A percentile compares a stretch with the other conserved stretches of the same genome.
Conservation (phyloP, 1,284 basidiomycete genomes). For the Mrakiaceae sp. region DNA sequence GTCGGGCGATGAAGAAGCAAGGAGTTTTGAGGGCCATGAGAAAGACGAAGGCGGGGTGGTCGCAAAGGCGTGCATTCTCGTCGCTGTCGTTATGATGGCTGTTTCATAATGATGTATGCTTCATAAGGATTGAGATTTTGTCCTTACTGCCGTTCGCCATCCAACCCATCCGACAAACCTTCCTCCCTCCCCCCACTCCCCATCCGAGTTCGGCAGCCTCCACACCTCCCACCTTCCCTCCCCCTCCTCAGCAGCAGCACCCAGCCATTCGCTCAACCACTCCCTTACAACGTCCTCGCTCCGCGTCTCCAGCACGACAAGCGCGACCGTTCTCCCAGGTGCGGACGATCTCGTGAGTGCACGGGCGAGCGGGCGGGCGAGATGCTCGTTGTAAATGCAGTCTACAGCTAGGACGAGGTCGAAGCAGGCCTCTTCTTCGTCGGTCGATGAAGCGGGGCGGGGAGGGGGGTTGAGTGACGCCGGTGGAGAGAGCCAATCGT, state of each 20-base stretch:
- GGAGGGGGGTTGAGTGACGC: background rate
- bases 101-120: no score
- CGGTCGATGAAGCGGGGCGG: background rate
- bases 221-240: background rate
- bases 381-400: constrained; percentile 22
- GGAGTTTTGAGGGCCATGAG: no score
- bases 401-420: constrained; percentile 20
- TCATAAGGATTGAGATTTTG: no score
- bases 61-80: no score
- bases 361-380: constrained; percentile 16
- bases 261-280: constrained; percentile 1
- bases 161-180: background rate
- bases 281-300: background rate
- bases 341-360: constrained; percentile 16
- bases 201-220: background rate
- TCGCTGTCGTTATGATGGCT: no score
- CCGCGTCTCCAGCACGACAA: constrained; percentile 15
- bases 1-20: no score
- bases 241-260: background rate
- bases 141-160: background rate
- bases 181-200: background rate
- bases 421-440: background rate
- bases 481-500: background rate
- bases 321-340: constrained; percentile 1
- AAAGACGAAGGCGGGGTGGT: no score